Base-by-base conservation (phyloP, 2,329 filamentous ascomycete species). In the Phialemoniopsis sp. region DNA sequence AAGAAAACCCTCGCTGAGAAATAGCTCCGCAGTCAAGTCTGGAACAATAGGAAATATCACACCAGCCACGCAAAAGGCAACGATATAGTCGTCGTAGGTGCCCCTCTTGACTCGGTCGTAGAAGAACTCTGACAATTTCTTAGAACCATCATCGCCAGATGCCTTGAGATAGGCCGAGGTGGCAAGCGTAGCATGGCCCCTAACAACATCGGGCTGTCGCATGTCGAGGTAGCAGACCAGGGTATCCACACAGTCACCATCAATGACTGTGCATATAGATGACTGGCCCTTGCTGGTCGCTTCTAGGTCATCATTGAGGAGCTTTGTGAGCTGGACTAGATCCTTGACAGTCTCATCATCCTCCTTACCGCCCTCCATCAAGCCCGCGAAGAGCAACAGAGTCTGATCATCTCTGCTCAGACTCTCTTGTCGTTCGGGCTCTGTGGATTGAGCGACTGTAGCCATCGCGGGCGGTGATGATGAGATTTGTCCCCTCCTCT, bases 11-110 rank as follows among this genome's bases (percentile, higher is more conserved):
- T 95, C 88, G 29, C 82, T 89, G 41, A 97, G 76, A 59, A 98
- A 96, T 29, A 97, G 71, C 43, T 81, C 73, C 4, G 87, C 75
- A 3, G 84, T 87, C 32, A 87, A 76, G 40, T 83, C 77, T 4
- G 89, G 85, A 3, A 87, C 80, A 38, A 98, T 77, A 2, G 93
- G 90, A 57, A 98, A 98, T 8, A 94, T 79, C 16, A 83, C 80
- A 3, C 89, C 81, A 6, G 89, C 89, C n/a, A 90, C 89, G 38
- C 90, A 97, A 59, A 96, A 97, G 6, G 90, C 90, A 36, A 93
- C 73, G 39, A 95, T 88, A 49, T 94, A 80, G 60, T 95, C 88
- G 53, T 96, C 90, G 47, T 89, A 87, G 17, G 85, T 91, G 38
- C 82, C 82, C 46, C 84, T 81, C 49, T 76, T 67, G 13, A 95